Evolutionary conservation across 2,329 filamentous ascomycete genomes (phyloP).

Genomic region (Dissoconium aciculare): DNA sequence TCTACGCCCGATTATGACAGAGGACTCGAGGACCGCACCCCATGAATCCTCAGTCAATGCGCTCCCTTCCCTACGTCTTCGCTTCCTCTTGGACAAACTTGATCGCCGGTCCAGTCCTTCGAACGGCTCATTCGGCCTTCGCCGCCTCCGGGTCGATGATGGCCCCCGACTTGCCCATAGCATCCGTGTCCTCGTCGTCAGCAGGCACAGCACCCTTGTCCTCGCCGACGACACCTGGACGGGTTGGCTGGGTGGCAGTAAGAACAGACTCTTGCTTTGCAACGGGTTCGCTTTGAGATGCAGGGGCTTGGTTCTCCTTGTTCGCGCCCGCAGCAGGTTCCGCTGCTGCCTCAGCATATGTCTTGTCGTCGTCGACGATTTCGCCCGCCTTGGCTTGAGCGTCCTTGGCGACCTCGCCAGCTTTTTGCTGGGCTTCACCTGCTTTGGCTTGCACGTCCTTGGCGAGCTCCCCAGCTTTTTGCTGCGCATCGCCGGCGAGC

Average conservation of each 20-base stretch:
- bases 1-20: too few species aligned
- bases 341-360: constrained; percentile 2
- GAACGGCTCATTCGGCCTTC: too few species aligned
- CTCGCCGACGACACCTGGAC: constrained; percentile 9
- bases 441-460: constrained; percentile 3
- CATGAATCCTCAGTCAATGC: too few species aligned
- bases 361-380: constrained; percentile 6
- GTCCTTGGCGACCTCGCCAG: not conserved
- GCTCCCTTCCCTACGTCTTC: too few species aligned
- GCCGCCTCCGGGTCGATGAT: constrained; percentile 15
- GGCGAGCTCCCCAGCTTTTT: too few species aligned
- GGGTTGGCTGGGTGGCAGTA: constrained; percentile 9
- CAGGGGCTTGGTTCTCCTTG: constrained; percentile 3
- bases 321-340: constrained; percentile 1
- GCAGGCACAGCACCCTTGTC: constrained; percentile 1
- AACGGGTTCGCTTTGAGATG: constrained; percentile 9
- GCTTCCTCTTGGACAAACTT: too few species aligned
- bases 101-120: too few species aligned
- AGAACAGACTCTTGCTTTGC: constrained; percentile 16
- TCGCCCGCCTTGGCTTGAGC: constrained; percentile 5
- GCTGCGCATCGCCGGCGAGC: not conserved
- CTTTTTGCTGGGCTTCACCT: constrained; percentile 2
- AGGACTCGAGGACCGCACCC: too few species aligned
- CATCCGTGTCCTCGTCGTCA: constrained; percentile 15
- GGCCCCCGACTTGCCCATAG: constrained; percentile 18